Evolutionary conservation across 1,284 basidiomycete species (phyloP).

Genomic region (Earliella scabrosa): DNA sequence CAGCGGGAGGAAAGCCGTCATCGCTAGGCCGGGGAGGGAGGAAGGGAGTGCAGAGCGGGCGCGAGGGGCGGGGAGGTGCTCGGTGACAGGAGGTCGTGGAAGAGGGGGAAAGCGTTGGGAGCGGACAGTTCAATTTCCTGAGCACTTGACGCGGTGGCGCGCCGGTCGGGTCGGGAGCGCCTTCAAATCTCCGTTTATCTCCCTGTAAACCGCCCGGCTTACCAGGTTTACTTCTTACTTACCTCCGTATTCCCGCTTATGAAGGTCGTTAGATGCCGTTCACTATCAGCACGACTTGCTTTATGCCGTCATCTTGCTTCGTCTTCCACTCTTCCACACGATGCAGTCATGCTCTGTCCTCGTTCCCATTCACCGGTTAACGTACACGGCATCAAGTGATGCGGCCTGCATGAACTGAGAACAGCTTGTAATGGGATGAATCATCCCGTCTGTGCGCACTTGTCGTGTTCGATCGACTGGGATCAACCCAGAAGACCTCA

Average conservation of each 20-base stretch:
- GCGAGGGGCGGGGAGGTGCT: conserved; percentile 8
- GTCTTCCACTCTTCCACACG: conserved; percentile 1
- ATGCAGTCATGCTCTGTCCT: conserved; percentile 1
- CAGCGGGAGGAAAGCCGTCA: conserved; percentile 42
- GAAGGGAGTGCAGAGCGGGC: conserved; percentile 10
- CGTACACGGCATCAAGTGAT: neutral
- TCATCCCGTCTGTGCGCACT: too few species aligned
- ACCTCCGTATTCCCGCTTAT: neutral
- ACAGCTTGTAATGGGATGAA: too few species aligned
- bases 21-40: conserved; percentile 14
- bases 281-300: neutral
- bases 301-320: conserved; percentile 2
- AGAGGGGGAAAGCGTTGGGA: conserved; percentile 18
- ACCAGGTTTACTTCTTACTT: neutral
- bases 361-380: neutral
- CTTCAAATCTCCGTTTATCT: conserved; percentile 5
- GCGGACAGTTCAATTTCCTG: conserved; percentile 19
- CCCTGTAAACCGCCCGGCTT: neutral
- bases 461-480: too few species aligned
- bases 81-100: conserved; percentile 18
- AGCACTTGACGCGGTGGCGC: conserved; percentile 24
- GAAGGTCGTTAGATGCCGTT: neutral
- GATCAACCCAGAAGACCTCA: too few species aligned
- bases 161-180: conserved; percentile 22
- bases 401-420: too few species aligned